Evolutionary conservation across 306 rosid genomes (phyloP).

Genomic region (Neltuma alba): DNA sequence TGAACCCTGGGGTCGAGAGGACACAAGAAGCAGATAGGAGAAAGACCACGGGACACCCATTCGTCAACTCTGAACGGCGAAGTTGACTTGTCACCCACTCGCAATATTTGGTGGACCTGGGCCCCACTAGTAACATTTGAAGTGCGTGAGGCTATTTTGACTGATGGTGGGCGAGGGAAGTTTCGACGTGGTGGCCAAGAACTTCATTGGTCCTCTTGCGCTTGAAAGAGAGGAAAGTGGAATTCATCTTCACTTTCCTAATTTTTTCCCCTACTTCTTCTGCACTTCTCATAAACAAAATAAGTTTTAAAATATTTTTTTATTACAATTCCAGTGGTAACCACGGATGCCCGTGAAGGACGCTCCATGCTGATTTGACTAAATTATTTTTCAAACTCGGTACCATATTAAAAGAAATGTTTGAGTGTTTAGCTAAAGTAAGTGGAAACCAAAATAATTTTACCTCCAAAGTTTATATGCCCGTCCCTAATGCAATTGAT

Average conservation of each 20-base stretch:
- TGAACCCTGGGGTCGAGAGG: background rate
- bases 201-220: background rate
- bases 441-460: too few species aligned
- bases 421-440: too few species aligned
- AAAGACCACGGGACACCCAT: background rate
- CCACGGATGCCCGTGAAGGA: too few species aligned
- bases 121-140: background rate
- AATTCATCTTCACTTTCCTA: background rate
- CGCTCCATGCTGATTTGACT: too few species aligned
- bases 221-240: background rate
- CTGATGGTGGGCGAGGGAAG: background rate
- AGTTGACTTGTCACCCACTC: constrained; percentile 1
- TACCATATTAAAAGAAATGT: too few species aligned
- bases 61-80: background rate
- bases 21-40: background rate
- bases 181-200: background rate
- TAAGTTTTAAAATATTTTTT: too few species aligned
- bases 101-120: background rate
- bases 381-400: too few species aligned
- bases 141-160: background rate
- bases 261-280: too few species aligned
- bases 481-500: too few species aligned
- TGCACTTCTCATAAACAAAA: too few species aligned
- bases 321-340: too few species aligned
- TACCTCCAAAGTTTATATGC: too few species aligned